phyloP scores from a whole-genome alignment of 2,329 filamentous ascomycete genomes.

The Phaeosphaeriaceae sp. region DNA sequence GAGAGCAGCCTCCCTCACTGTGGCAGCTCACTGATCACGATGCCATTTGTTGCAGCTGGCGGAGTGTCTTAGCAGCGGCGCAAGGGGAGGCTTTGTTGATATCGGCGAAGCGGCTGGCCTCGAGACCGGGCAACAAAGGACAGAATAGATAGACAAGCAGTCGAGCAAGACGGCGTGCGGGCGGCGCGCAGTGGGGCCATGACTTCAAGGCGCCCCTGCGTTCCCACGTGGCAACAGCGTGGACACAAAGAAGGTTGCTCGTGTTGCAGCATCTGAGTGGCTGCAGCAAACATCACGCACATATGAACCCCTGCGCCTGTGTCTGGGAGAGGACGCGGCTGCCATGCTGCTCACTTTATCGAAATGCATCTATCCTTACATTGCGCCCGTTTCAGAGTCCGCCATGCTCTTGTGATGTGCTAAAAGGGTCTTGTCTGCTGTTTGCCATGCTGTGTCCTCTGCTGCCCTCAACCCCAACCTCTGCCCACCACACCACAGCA shows the following conservation, averaged over 20 bases:
- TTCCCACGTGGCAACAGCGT: conserved; percentile 30
- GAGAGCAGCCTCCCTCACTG: neutral
- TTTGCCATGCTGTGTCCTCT: neutral
- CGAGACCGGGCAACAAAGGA: neutral
- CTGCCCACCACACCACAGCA: neutral
- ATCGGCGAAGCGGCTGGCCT: neutral
- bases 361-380: conserved; percentile 20
- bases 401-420: conserved; percentile 7
- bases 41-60: neutral
- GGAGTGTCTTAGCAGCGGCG: conserved; percentile 4
- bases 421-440: conserved; percentile 11
- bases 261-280: neutral
- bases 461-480: neutral
- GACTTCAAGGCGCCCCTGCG: neutral
- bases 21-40: neutral
- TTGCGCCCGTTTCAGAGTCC: conserved; percentile 21
- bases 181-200: neutral
- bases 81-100: conserved; percentile 11
- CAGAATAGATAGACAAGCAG: neutral
- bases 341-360: conserved; percentile 23
- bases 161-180: neutral
- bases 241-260: conserved; percentile 12
- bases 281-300: neutral
- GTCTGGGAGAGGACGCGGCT: conserved; percentile 17
- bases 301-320: conserved; percentile 4